Percentiles rank a stretch among this genome's conserved stretches.
Evolutionary conservation across 2,329 filamentous ascomycete species (phyloP).

Genomic region (Pseudopyrenochaeta lycopersici): DNA sequence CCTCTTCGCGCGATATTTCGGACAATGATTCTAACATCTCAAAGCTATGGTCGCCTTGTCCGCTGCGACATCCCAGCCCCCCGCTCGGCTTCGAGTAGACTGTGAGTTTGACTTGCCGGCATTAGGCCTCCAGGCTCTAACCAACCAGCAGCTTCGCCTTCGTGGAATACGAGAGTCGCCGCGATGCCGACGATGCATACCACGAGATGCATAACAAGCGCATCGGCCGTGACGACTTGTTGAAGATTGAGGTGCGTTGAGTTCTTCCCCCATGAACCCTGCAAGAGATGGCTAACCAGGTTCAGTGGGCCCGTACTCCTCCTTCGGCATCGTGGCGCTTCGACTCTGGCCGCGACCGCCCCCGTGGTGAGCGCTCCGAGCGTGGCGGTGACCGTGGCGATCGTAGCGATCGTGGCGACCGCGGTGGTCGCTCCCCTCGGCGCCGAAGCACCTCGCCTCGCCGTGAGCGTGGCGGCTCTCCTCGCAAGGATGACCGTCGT

Average conservation of each 20-base stretch:
- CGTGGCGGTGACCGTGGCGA: slow-evolving; percentile 69
- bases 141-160: slow-evolving; percentile 84
- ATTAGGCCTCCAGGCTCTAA: slow-evolving; percentile 22
- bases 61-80: slow-evolving; percentile 98
- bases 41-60: slow-evolving; percentile 94
- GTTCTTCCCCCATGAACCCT: background rate
- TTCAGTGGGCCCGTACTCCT: slow-evolving; percentile 97
- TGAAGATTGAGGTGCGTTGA: slow-evolving; percentile 92
- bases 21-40: slow-evolving; percentile 57
- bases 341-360: slow-evolving; percentile 72
- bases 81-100: slow-evolving; percentile 88
- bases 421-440: slow-evolving; percentile 71
- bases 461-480: slow-evolving; percentile 71
- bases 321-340: slow-evolving; percentile 99
- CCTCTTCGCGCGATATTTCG: slow-evolving; percentile 23
- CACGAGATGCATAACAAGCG: slow-evolving; percentile 99
- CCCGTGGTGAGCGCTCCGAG: slow-evolving; percentile 62
- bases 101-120: slow-evolving; percentile 72
- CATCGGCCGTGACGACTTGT: slow-evolving; percentile 89
- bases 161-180: slow-evolving; percentile 98
- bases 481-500: slow-evolving; percentile 73
- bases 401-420: slow-evolving; percentile 72
- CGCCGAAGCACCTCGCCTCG: slow-evolving; percentile 61
- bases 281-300: slow-evolving; percentile 21
- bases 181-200: slow-evolving; percentile 98